phyloP scores from a whole-genome alignment of 495 filamentous ascomycete genomes.

The Hyaloscypha finlandica region DNA sequence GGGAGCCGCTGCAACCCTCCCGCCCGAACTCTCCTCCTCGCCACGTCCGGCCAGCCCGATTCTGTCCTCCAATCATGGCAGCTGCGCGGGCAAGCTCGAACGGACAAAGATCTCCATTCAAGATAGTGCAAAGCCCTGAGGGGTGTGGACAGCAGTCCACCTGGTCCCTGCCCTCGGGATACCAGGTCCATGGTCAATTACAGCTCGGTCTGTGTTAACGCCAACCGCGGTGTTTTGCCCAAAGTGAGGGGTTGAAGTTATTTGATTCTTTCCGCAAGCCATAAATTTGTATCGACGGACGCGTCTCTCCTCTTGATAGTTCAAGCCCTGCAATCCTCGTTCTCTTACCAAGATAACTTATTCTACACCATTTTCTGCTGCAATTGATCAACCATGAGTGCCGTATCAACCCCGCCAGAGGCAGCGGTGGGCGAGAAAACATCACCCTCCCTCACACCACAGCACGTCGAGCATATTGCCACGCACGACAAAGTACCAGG shows the following conservation, averaged over 20 bases:
- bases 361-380: neutral
- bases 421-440: slow-evolving; percentile 17
- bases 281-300: neutral
- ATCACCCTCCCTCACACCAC: neutral
- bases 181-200: neutral
- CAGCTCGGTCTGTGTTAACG: neutral
- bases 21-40: neutral
- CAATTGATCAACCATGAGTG: slow-evolving; percentile 14
- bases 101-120: neutral
- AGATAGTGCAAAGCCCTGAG: neutral
- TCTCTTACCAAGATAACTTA: neutral
- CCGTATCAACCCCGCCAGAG: slow-evolving; percentile 7
- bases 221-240: neutral
- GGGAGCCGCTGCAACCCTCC: neutral
- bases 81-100: neutral
- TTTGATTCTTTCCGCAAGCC: neutral
- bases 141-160: neutral
- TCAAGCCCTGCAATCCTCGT: neutral
- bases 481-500: slow-evolving; percentile 35
- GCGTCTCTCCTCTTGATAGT: neutral
- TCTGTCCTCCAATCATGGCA: neutral
- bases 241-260: neutral
- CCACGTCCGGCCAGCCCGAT: neutral
- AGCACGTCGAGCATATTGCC: slow-evolving; percentile 25
- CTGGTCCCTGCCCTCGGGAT: neutral